These are phyloP conservation scores for Scutellaria galericulata DNA, from an alignment of 257 asterid species.

Conservation along the genomic window DNA sequence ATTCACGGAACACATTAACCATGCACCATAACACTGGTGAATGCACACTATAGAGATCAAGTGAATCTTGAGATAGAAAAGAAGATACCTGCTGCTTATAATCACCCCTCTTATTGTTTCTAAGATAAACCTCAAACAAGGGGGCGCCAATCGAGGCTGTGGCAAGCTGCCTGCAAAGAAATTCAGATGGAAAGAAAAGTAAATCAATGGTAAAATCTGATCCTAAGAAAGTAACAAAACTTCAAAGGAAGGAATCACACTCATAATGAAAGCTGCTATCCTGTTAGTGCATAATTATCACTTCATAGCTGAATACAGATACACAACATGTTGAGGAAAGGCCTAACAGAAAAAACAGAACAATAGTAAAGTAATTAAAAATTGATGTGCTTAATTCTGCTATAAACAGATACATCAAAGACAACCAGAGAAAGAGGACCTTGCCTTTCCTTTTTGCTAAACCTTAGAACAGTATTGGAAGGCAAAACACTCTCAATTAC, in stretches of 20 bases:
- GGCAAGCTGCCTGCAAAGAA: conserved; percentile 82
- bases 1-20: conserved; percentile 16
- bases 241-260: conserved; percentile 21
- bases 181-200: conserved; percentile 37
- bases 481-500: conserved; percentile 5
- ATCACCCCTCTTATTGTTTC: conserved; percentile 56
- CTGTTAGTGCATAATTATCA: conserved; percentile 4
- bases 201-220: conserved; percentile 21
- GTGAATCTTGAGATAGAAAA: conserved; percentile 27
- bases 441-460: neutral
- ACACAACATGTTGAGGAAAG: neutral
- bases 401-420: conserved; percentile 18
- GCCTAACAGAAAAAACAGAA: neutral
- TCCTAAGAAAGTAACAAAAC: conserved; percentile 24
- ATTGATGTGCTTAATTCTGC: neutral
- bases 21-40: conserved; percentile 5
- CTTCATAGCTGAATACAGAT: neutral
- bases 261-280: conserved; percentile 14
- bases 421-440: neutral
- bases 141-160: conserved; percentile 77
- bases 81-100: conserved; percentile 80
- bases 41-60: conserved; percentile 23
- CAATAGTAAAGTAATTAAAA: neutral
- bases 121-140: conserved; percentile 84
- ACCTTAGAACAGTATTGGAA: neutral